Conservation (phyloP, 768 basidiomycete species). For the Tylopilus sp. region DNA sequence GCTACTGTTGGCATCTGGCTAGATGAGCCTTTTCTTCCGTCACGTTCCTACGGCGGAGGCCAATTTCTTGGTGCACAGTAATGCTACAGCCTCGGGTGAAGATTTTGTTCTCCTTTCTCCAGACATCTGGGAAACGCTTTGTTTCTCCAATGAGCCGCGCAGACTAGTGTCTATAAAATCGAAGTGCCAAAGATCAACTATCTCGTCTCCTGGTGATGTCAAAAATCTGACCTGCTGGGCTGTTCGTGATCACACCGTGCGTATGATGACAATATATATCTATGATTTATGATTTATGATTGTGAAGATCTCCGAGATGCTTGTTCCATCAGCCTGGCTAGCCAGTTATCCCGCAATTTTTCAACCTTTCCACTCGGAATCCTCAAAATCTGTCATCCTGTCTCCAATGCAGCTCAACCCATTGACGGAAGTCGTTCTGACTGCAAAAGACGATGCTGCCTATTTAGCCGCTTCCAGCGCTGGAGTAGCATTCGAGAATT, state of each 20-base stretch:
- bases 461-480: slow-evolving; percentile 41
- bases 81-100: slow-evolving; percentile 11
- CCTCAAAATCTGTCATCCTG: slow-evolving; percentile 17
- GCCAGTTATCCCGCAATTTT: slow-evolving; percentile 36
- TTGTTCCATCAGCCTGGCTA: slow-evolving; percentile 41
- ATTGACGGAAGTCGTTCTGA: slow-evolving; percentile 50
- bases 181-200: slow-evolving; percentile 8
- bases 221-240: slow-evolving; percentile 35
- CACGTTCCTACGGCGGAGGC: slow-evolving; percentile 20
- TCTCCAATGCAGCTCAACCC: slow-evolving; percentile 28
- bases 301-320: slow-evolving; percentile 31
- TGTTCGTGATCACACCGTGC: slow-evolving; percentile 36
- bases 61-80: slow-evolving; percentile 26
- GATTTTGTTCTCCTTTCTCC: slow-evolving; percentile 29
- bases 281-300: slow-evolving; percentile 20
- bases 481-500: slow-evolving; percentile 37
- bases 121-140: slow-evolving; percentile 32
- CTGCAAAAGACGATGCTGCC: slow-evolving; percentile 48
- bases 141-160: slow-evolving; percentile 10
- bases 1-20: background rate
- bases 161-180: slow-evolving; percentile 24
- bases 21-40: slow-evolving; percentile 39
- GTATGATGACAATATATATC: slow-evolving; percentile 5
- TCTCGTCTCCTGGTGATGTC: background rate
- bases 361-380: slow-evolving; percentile 14